phyloP scores from a whole-genome alignment of 2,329 filamentous ascomycete genomes.

The Rhinocladiella mackenziei region DNA sequence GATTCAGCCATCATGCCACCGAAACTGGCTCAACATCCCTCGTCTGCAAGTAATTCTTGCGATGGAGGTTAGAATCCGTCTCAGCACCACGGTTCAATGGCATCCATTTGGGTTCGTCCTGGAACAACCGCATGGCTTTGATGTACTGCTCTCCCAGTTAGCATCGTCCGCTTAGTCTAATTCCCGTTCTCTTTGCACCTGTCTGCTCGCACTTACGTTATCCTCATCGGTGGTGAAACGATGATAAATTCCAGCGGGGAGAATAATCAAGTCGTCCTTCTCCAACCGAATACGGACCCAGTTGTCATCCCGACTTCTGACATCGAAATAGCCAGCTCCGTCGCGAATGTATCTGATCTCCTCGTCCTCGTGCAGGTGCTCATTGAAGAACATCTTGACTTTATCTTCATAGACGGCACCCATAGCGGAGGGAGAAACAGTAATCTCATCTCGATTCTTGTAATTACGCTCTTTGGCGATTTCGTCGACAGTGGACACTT shows the following conservation, averaged over 20 bases:
- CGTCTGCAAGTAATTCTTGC: conserved; percentile 68
- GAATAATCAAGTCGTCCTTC: conserved; percentile 85
- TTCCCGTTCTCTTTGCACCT: not conserved
- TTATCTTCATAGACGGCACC: conserved; percentile 86
- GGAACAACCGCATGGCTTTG: conserved; percentile 92
- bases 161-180: conserved; percentile 4
- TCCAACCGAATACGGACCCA: conserved; percentile 85
- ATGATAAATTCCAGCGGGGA: conserved; percentile 94
- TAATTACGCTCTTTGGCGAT: conserved; percentile 75
- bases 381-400: conserved; percentile 87
- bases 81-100: conserved; percentile 76
- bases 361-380: conserved; percentile 97
- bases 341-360: conserved; percentile 93
- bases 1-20: conserved; percentile 11
- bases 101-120: conserved; percentile 98
- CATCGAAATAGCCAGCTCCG: conserved; percentile 89
- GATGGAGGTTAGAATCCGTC: conserved; percentile 72
- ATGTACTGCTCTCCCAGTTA: conserved; percentile 63
- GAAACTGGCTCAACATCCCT: conserved; percentile 18
- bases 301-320: conserved; percentile 72
- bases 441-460: conserved; percentile 92
- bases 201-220: conserved; percentile 62
- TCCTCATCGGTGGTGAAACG: conserved; percentile 90
- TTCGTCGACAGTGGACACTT: conserved; percentile 63
- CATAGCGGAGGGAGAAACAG: conserved; percentile 80